phyloP scores from a whole-genome alignment of 805 yeast species.

The Yamadazyma scolyti region DNA sequence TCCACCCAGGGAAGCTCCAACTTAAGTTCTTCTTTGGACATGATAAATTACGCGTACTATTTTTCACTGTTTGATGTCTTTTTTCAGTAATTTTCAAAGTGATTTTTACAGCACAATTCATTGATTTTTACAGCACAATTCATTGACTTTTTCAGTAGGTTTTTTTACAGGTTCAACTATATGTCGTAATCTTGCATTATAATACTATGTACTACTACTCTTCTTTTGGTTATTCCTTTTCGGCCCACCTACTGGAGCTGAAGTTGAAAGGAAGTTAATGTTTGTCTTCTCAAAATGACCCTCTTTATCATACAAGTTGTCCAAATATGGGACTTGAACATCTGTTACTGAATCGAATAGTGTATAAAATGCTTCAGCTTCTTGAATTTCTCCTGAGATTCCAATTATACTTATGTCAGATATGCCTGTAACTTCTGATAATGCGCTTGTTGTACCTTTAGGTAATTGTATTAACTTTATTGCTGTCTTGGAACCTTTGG shows the following conservation, averaged over 20 bases:
- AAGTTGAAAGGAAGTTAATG: conserved; percentile 42
- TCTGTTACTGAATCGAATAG: conserved; percentile 28
- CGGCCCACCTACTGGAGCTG: conserved; percentile 48
- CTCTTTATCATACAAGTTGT: conserved; percentile 23
- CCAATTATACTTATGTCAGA: conserved; percentile 33
- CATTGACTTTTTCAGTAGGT: conserved; percentile 1
- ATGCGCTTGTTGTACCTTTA: conserved; percentile 27
- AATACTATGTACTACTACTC: too few species aligned
- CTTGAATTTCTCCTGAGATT: conserved; percentile 22
- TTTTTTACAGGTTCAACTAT: too few species aligned
- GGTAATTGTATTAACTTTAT: conserved; percentile 64
- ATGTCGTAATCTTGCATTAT: too few species aligned
- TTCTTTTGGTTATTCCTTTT: too few species aligned
- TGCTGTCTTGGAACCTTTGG: conserved; percentile 18
- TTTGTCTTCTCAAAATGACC: conserved; percentile 27
- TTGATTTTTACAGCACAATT: background rate
- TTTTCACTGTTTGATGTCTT: background rate
- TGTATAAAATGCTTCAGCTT: conserved; percentile 25
- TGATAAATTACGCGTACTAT: too few species aligned
- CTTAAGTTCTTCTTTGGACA: conserved; percentile 11
- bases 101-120: background rate
- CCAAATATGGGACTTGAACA: conserved; percentile 46
- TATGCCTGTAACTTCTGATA: conserved; percentile 27
- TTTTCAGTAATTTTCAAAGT: background rate
- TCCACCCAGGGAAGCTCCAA: conserved; percentile 67